Conservation (phyloP, 768 basidiomycete species). For the Pleurotus citrinopileatus region DNA sequence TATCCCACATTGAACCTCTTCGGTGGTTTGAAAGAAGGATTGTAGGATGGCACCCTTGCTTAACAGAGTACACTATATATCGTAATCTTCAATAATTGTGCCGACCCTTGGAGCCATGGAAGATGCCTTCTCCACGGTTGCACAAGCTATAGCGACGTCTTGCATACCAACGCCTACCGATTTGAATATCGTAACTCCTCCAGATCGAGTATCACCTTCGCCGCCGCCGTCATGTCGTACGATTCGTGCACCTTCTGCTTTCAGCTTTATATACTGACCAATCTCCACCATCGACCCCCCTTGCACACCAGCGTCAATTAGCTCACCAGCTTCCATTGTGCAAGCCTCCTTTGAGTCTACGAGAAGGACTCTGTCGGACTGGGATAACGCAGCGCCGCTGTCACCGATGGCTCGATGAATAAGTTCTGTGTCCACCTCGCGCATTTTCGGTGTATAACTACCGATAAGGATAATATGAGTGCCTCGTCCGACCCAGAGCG, state of each 20-base stretch:
- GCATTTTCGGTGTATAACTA: slow-evolving; percentile 80
- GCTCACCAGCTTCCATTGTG: slow-evolving; percentile 76
- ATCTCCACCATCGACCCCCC: slow-evolving; percentile 56
- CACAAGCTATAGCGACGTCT: slow-evolving; percentile 77
- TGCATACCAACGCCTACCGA: slow-evolving; percentile 87
- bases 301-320: slow-evolving; percentile 52
- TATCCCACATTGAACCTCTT: no score
- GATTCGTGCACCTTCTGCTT: slow-evolving; percentile 10
- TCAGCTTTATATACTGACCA: slow-evolving; percentile 51
- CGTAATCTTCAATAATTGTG: slow-evolving; percentile 43
- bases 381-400: neutral
- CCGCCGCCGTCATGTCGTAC: slow-evolving; percentile 10
- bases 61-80: slow-evolving; percentile 18
- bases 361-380: slow-evolving; percentile 37
- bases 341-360: slow-evolving; percentile 79
- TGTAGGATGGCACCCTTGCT: neutral
- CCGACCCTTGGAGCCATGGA: slow-evolving; percentile 44
- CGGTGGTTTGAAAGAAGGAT: no score
- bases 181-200: slow-evolving; percentile 78
- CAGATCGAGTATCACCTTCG: slow-evolving; percentile 19
- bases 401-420: slow-evolving; percentile 45
- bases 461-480: slow-evolving; percentile 78
- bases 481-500: slow-evolving; percentile 55
- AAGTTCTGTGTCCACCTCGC: slow-evolving; percentile 63
- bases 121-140: slow-evolving; percentile 63